Evolutionary conservation across 2,329 filamentous ascomycete species (phyloP), one percentile per base, ranked within the genome.

Genomic region (Hortaea werneckii): DNA sequence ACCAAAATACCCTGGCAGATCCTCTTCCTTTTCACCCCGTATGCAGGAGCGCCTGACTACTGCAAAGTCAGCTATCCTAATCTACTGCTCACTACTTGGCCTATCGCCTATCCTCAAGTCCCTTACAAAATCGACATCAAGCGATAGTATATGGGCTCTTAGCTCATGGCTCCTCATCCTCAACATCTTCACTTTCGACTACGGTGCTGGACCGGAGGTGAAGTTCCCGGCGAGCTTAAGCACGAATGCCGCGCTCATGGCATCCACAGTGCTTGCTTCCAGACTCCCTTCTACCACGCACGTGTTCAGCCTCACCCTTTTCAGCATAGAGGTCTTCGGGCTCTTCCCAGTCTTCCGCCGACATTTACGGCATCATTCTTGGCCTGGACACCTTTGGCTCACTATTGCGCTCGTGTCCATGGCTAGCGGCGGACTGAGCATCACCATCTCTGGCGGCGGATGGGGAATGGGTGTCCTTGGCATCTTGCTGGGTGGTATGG

Each of bases 181-280:
- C 67, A 98, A 98, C 65, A 87, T 96, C 50, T 94, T 95, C 67
- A 95, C 94, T 64, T 96, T 95, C 61, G 92, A 98, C 72, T 98
- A 98, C 65, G 86, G 87, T 8, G 84, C 85, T 37, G 77, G 78
- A 30, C 68, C 73, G 37, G 74, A 71, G 67, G 79, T 65, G 37
- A 75, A 75, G 65, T 83, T 86, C 55, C 82, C 82, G 0, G 82
- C 82, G 7, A 83, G 79, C 3, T 75, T 96, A 5, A 94, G 87
- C 7, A 98, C 92, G 26, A 98, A 96, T 55, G 92, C 92, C 1
- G 92, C 90, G 1, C 75, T 98, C 43, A 96, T 96, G 88, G 90
- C 90, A 0, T 90, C 85, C 4, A 95, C 92, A 0, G 89, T 98
- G 49, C 78, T 98, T 8, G 92, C 92, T 2, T 94, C 86, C 41